These are phyloP conservation scores for Cryptococcus hybrid DNA, from an alignment of 1,284 basidiomycete species.

Conservation along the genomic window DNA sequence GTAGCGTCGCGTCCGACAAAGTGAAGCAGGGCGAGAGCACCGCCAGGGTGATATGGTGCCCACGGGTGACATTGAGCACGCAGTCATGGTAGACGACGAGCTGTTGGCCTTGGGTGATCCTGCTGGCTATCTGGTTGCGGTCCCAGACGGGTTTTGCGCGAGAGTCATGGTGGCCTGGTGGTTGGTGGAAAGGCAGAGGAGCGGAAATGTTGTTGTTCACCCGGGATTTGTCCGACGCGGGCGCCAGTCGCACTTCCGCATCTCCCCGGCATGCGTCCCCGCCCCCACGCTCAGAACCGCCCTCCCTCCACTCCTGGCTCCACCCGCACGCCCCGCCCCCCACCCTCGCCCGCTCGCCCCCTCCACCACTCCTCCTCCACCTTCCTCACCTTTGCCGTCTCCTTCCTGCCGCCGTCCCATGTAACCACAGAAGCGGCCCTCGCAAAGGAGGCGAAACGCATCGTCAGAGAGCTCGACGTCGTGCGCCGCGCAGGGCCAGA, in stretches of 20 bases:
- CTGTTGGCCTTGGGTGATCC: conserved; percentile 70
- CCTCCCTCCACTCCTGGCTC: conserved; percentile 36
- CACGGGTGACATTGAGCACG: conserved; percentile 80
- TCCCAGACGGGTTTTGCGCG: conserved; percentile 10
- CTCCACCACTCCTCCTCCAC: conserved; percentile 37
- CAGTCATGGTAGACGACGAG: conserved; percentile 75
- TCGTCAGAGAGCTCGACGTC: conserved; percentile 40
- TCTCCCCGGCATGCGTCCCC: conserved; percentile 52
- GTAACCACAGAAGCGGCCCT: conserved; percentile 21
- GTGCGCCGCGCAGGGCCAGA: conserved; percentile 25
- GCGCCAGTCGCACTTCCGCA: no score
- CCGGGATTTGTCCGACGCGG: no score
- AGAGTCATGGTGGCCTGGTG: neutral
- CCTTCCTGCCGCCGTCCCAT: conserved; percentile 27
- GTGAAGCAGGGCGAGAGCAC: conserved; percentile 84
- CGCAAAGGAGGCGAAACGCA: conserved; percentile 30
- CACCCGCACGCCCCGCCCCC: conserved; percentile 28
- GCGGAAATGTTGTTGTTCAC: neutral
- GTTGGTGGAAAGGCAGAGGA: neutral
- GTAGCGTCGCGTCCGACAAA: conserved; percentile 94
- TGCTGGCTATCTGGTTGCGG: conserved; percentile 33
- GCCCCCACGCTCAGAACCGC: neutral
- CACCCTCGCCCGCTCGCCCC: conserved; percentile 12
- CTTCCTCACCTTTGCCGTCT: conserved; percentile 35
- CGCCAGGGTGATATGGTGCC: conserved; percentile 87